Evolutionary conservation across 495 filamentous ascomycete species (phyloP), one percentile per base, ranked within the genome.

Genomic region (Patellaria atrata): DNA sequence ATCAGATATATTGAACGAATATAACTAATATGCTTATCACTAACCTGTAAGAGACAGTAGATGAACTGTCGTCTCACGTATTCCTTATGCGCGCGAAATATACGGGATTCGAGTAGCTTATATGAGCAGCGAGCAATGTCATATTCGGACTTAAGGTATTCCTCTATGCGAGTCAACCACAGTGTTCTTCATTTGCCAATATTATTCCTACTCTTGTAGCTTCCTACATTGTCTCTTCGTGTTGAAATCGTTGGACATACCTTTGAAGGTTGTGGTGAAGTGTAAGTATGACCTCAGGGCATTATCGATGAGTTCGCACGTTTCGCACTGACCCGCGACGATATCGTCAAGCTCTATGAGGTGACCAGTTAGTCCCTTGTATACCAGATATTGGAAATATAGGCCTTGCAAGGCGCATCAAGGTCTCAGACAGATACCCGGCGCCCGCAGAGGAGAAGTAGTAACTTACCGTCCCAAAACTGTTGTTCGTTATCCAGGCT

Each of bases 41-140:
- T 29, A 56, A 77, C 85, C 64, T 94, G 85, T 43, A 94, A 58
- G 26, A 97, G 61, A 48, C 81, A 77, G 60, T 92, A 89, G 36
- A 94, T 73, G 48, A 97, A 81, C 64, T 94, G 89, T 35, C 73
- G 75, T 42, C 91, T 82, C 36, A 96, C 79, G 62, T 96, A 94
- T 30, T 85, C 78, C 35, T 69, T 65, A 51, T 96, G 74, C 6
- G 61, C 56, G 27, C 57, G 51, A 52, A 92, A 96, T 37, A 97
- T 62, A 18, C 45, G 57, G 46, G 84, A 84, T 19, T 79, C 64
- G 19, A 87, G 65, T 16, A 97, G 73, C 45, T 70, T 74, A 55
- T 83, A 83, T 40, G 79, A 79, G 60, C 85, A 96, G 38, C 64
- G 76, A 11, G 79, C 77, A 41, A 94, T 65, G 39, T 91, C 85